A percentile compares a stretch with the other conserved stretches of the same genome.
Evolutionary conservation across 768 basidiomycete genomes (phyloP).

Genomic region (Lactarius trivialis): DNA sequence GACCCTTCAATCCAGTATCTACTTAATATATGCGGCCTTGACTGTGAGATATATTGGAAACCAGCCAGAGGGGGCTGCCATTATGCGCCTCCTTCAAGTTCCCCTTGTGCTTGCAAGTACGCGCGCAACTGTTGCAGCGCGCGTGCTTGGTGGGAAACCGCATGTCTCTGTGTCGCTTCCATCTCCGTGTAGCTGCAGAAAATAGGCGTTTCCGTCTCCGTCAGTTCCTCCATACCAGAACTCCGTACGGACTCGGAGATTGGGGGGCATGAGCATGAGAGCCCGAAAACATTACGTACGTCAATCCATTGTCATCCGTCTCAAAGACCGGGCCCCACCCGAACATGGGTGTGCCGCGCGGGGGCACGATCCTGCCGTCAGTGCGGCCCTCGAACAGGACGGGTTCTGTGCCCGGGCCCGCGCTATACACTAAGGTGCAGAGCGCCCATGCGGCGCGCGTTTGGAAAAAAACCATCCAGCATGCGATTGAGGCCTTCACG

Average conservation of each 20-base stretch:
- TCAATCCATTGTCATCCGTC: constrained; percentile 67
- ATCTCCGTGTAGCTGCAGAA: constrained; percentile 58
- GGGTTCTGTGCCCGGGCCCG: constrained; percentile 74
- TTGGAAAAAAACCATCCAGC: constrained; percentile 66
- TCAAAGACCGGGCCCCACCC: constrained; percentile 92
- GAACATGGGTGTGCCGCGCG: constrained; percentile 70
- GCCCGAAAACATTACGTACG: constrained; percentile 47
- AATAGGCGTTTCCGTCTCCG: not conserved
- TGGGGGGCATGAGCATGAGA: not conserved
- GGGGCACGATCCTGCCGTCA: constrained; percentile 81
- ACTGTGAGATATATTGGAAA: not conserved
- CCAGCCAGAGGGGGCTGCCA: not conserved
- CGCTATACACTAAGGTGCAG: constrained; percentile 93
- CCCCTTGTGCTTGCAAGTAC: constrained; percentile 31
- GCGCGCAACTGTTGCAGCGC: constrained; percentile 52
- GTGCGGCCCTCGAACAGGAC: constrained; percentile 83
- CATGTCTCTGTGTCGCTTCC: constrained; percentile 54
- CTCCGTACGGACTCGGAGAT: not conserved
- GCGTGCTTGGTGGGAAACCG: constrained; percentile 57
- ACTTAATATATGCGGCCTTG: not conserved
- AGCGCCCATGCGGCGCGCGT: constrained; percentile 80
- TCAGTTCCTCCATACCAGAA: not conserved
- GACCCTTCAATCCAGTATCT: not conserved
- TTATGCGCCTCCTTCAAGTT: not conserved
- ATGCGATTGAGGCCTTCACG: constrained; percentile 71